phyloP scores from a whole-genome alignment of 495 filamentous ascomycete genomes.

The Aspergillus asperescens region DNA sequence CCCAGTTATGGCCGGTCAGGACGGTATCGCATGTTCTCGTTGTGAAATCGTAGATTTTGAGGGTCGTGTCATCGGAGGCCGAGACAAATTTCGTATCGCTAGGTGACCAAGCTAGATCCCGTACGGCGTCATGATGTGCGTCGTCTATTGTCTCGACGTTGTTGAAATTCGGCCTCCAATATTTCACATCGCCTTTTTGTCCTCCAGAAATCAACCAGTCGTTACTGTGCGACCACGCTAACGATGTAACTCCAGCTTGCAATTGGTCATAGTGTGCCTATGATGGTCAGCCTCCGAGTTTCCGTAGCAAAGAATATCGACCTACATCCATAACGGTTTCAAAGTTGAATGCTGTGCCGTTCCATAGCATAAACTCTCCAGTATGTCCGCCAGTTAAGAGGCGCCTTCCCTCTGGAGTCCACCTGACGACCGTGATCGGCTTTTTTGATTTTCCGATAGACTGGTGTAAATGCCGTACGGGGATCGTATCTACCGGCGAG shows the following conservation, averaged over 20 bases:
- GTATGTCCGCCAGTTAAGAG: constrained; percentile 90
- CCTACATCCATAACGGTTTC: constrained; percentile 91
- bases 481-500: constrained; percentile 75
- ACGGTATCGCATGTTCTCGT: constrained; percentile 72
- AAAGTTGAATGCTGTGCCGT: constrained; percentile 97
- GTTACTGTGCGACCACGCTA: constrained; percentile 86
- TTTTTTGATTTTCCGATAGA: constrained; percentile 97
- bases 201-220: constrained; percentile 97
- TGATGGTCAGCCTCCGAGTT: neutral
- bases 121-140: constrained; percentile 82
- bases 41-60: constrained; percentile 98
- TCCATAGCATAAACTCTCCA: constrained; percentile 98
- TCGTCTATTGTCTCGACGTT: constrained; percentile 92
- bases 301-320: neutral
- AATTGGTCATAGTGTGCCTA: constrained; percentile 74
- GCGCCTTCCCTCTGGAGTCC: constrained; percentile 92
- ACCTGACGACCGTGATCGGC: constrained; percentile 92
- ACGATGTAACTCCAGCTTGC: constrained; percentile 73
- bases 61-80: constrained; percentile 83
- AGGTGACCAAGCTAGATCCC: constrained; percentile 88
- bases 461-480: constrained; percentile 84
- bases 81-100: constrained; percentile 95
- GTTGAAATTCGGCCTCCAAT: constrained; percentile 99
- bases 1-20: constrained; percentile 88
- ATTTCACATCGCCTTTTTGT: constrained; percentile 92